Conservation (phyloP, 2,329 filamentous ascomycete genomes). For the Podosphaera fusca region DNA sequence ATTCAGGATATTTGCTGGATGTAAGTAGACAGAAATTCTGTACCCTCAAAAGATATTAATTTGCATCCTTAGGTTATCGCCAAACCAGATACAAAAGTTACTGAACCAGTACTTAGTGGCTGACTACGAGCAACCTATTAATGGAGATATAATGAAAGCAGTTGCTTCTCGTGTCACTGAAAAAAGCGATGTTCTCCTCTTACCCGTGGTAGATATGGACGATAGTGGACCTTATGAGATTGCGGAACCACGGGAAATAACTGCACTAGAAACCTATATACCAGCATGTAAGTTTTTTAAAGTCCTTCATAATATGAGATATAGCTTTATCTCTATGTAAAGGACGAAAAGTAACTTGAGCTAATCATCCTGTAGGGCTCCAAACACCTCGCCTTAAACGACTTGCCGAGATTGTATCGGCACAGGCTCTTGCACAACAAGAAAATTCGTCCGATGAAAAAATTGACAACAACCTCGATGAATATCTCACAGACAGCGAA, state of each 20-base stretch:
- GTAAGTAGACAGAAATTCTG: constrained; percentile 33
- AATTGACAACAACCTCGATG: constrained; percentile 31
- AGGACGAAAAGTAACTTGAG: constrained; percentile 2
- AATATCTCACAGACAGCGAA: constrained; percentile 22
- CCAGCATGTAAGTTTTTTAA: constrained; percentile 58
- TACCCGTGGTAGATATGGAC: constrained; percentile 95
- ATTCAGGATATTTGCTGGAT: constrained; percentile 99
- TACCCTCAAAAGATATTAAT: background rate
- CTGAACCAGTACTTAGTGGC: constrained; percentile 96
- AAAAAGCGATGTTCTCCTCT: constrained; percentile 86
- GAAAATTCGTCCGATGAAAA: constrained; percentile 30
- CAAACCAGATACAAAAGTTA: constrained; percentile 97
- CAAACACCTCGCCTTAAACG: constrained; percentile 91
- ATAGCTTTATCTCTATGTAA: background rate
- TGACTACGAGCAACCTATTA: constrained; percentile 97
- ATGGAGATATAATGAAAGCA: constrained; percentile 99
- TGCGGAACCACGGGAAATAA: constrained; percentile 86
- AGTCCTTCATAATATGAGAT: background rate
- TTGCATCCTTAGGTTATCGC: constrained; percentile 46
- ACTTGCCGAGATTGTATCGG: constrained; percentile 91
- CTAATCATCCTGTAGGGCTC: constrained; percentile 38
- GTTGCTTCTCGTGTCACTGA: constrained; percentile 92
- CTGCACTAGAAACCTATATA: constrained; percentile 90
- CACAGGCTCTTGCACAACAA: constrained; percentile 87
- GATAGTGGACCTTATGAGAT: constrained; percentile 97